A percentile compares a stretch with the other conserved stretches of the same genome.
Conservation (phyloP, 345 rosid genomes). For the Turritis glabra region DNA sequence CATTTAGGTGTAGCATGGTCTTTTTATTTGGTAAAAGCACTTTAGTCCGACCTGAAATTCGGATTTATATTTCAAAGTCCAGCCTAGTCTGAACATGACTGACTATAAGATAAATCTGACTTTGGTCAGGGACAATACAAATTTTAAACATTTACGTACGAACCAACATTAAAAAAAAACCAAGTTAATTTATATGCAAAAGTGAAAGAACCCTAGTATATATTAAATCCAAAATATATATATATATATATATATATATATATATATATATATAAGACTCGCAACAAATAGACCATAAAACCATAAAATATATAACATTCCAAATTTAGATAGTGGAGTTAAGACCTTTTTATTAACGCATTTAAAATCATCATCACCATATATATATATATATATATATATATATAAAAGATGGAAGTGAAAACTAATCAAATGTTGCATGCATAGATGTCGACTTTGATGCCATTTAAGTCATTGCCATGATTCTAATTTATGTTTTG, state of each 20-base stretch:
- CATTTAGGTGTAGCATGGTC: conserved; percentile 10
- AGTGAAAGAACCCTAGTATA: not conserved
- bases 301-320: too few species aligned
- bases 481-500: too few species aligned
- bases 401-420: too few species aligned
- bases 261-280: not conserved
- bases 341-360: too few species aligned
- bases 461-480: too few species aligned
- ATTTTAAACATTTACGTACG: not conserved
- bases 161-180: not conserved
- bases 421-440: too few species aligned
- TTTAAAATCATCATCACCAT: too few species aligned
- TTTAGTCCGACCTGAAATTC: not conserved
- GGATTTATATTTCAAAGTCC: not conserved
- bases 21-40: not conserved
- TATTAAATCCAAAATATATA: not conserved
- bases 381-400: too few species aligned
- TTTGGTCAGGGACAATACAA: not conserved
- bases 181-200: not conserved
- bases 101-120: not conserved
- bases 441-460: too few species aligned
- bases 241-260: too few species aligned
- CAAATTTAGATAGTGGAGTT: too few species aligned
- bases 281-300: too few species aligned
- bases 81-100: not conserved